These are phyloP conservation scores for Rhazya stricta DNA, from an alignment of 257 asterid genomes.

Conservation along the genomic window DNA sequence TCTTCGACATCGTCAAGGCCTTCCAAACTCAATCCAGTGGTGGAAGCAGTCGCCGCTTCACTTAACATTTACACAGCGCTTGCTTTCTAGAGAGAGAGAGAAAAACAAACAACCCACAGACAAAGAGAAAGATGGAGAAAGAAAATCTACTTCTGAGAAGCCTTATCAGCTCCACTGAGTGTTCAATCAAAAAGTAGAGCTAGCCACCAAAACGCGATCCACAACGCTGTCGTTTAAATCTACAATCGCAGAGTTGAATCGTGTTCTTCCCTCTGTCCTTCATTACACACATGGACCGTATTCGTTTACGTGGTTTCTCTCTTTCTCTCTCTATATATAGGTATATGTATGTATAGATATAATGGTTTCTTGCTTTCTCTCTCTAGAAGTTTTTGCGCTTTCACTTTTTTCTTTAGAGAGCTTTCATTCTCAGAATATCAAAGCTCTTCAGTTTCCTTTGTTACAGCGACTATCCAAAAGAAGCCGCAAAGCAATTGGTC, in stretches of 20 bases:
- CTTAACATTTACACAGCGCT: slow-evolving; percentile 29
- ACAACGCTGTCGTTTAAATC: slow-evolving; percentile 29
- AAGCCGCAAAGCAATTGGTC: no score
- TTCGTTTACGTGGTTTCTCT: slow-evolving; percentile 70
- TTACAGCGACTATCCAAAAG: not conserved
- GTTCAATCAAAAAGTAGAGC: slow-evolving; percentile 1
- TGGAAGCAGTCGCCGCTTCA: slow-evolving; percentile 12
- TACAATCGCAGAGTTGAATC: slow-evolving; percentile 15
- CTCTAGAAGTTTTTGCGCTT: not conserved
- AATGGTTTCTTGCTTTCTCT: not conserved
- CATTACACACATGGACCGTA: slow-evolving; percentile 58
- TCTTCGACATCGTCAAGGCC: slow-evolving; percentile 68
- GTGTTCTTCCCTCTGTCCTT: slow-evolving; percentile 57
- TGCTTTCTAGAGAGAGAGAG: not conserved
- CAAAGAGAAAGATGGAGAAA: not conserved
- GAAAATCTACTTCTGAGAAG: not conserved
- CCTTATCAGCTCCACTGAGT: not conserved
- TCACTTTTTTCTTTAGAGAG: not conserved
- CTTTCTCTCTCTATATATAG: slow-evolving; percentile 11
- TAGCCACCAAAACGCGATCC: not conserved
- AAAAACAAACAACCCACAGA: no score
- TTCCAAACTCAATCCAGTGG: slow-evolving; percentile 51
- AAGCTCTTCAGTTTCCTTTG: not conserved
- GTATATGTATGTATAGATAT: no score
- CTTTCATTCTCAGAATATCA: not conserved